These are phyloP conservation scores for Daedaleopsis sinensis DNA, from an alignment of 768 basidiomycete genomes.

Conservation along the genomic window DNA sequence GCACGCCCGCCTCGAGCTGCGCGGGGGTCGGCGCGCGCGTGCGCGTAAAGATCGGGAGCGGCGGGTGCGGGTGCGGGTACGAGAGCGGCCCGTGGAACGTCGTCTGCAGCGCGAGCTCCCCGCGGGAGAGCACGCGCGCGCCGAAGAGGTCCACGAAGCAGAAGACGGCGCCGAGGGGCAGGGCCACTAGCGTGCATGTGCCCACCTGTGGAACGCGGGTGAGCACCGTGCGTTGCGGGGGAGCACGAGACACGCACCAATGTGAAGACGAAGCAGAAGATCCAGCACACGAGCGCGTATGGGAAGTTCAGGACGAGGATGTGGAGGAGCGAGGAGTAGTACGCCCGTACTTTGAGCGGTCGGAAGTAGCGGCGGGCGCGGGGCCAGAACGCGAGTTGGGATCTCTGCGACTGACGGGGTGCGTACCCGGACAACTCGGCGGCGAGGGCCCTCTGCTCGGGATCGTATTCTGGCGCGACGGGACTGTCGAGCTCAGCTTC, in stretches of 20 bases:
- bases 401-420: slow-evolving; percentile 7
- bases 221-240: not conserved
- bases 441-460: slow-evolving; percentile 18
- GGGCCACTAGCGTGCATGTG: slow-evolving; percentile 76
- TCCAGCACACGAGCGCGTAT: slow-evolving; percentile 75
- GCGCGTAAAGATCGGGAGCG: slow-evolving; percentile 76
- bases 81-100: slow-evolving; percentile 70
- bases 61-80: slow-evolving; percentile 65
- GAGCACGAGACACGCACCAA: slow-evolving; percentile 57
- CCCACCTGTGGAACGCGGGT: slow-evolving; percentile 53
- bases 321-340: slow-evolving; percentile 70
- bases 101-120: slow-evolving; percentile 73
- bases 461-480: slow-evolving; percentile 13
- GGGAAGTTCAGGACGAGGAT: slow-evolving; percentile 78
- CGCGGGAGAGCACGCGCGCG: slow-evolving; percentile 69
- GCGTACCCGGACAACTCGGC: slow-evolving; percentile 19
- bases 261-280: slow-evolving; percentile 80
- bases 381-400: slow-evolving; percentile 21
- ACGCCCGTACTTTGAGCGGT: slow-evolving; percentile 57
- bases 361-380: slow-evolving; percentile 64
- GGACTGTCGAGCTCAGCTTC: slow-evolving; percentile 24
- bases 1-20: slow-evolving; percentile 51
- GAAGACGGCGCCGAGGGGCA: slow-evolving; percentile 75
- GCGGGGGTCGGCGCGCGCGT: slow-evolving; percentile 48
- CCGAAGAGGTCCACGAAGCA: slow-evolving; percentile 80